Evolutionary conservation across 305 asterid genomes (phyloP).

Genomic region (Fraxinus angustifolia): DNA sequence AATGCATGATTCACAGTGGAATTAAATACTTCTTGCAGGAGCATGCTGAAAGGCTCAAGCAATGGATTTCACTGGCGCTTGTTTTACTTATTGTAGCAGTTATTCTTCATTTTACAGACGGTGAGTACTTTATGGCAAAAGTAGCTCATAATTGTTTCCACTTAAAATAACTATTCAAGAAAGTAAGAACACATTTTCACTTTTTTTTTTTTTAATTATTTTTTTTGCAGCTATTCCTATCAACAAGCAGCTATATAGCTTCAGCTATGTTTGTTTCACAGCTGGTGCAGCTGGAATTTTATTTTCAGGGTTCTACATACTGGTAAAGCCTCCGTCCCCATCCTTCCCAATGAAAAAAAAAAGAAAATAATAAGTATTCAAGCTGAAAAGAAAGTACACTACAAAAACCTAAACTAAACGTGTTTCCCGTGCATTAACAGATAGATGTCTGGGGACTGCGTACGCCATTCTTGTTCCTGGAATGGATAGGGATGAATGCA

Average conservation of each 20-base stretch:
- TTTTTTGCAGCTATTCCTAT: slow-evolving; percentile 61
- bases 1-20: background rate
- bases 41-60: slow-evolving; percentile 79
- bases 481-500: slow-evolving; percentile 94
- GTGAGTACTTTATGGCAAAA: slow-evolving; percentile 27
- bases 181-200: background rate
- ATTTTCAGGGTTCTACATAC: slow-evolving; percentile 62
- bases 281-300: slow-evolving; percentile 87
- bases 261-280: slow-evolving; percentile 84
- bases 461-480: slow-evolving; percentile 65
- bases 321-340: slow-evolving; percentile 35
- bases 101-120: slow-evolving; percentile 77
- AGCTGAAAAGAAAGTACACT: background rate
- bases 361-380: background rate
- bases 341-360: background rate
- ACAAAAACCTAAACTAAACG: background rate
- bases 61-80: slow-evolving; percentile 72
- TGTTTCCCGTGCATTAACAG: slow-evolving; percentile 29
- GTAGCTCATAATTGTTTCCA: background rate
- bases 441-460: slow-evolving; percentile 65
- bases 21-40: slow-evolving; percentile 39
- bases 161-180: background rate
- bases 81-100: slow-evolving; percentile 46
- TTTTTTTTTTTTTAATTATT: background rate
- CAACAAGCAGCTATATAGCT: slow-evolving; percentile 81